A percentile compares a stretch with the other conserved stretches of the same genome.
These are phyloP conservation scores for Clarireedia homoeocarpa DNA, from an alignment of 2,329 filamentous ascomycete genomes.

Conservation along the genomic window DNA sequence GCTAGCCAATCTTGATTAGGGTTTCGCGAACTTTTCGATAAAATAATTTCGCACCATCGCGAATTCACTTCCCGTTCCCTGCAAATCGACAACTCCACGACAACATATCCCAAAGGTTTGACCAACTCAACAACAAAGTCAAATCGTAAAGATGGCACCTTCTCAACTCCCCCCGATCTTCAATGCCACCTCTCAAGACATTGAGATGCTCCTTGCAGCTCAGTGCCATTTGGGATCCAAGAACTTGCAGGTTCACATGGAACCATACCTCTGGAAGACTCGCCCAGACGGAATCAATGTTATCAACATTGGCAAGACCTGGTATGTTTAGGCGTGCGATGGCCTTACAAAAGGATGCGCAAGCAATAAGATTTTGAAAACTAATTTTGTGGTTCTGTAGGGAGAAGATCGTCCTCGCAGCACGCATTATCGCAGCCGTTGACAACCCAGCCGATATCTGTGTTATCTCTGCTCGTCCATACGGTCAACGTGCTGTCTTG, in stretches of 20 bases:
- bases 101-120: slow-evolving; percentile 15
- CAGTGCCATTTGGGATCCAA: slow-evolving; percentile 96
- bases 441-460: slow-evolving; percentile 99
- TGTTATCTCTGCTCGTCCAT: slow-evolving; percentile 98
- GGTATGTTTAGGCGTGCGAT: slow-evolving; percentile 48
- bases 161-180: slow-evolving; percentile 89
- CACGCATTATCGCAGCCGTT: slow-evolving; percentile 96
- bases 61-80: slow-evolving; percentile 5
- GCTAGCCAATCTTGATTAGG: slow-evolving; percentile 9
- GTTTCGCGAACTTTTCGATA: slow-evolving; percentile 8
- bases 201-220: slow-evolving; percentile 98
- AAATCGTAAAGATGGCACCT: slow-evolving; percentile 80
- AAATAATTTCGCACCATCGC: slow-evolving; percentile 8
- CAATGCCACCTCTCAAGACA: slow-evolving; percentile 94
- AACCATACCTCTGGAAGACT: slow-evolving; percentile 99
- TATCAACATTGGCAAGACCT: slow-evolving; percentile 99
- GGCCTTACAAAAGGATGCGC: slow-evolving; percentile 38
- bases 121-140: slow-evolving; percentile 31
- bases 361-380: slow-evolving; percentile 98
- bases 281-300: slow-evolving; percentile 97
- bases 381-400: slow-evolving; percentile 67
- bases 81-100: slow-evolving; percentile 20
- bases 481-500: slow-evolving; percentile 98
- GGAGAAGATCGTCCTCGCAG: slow-evolving; percentile 99
- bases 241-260: slow-evolving; percentile 99